Conservation (phyloP, 2,329 filamentous ascomycete species). For the Claviceps monticola region DNA sequence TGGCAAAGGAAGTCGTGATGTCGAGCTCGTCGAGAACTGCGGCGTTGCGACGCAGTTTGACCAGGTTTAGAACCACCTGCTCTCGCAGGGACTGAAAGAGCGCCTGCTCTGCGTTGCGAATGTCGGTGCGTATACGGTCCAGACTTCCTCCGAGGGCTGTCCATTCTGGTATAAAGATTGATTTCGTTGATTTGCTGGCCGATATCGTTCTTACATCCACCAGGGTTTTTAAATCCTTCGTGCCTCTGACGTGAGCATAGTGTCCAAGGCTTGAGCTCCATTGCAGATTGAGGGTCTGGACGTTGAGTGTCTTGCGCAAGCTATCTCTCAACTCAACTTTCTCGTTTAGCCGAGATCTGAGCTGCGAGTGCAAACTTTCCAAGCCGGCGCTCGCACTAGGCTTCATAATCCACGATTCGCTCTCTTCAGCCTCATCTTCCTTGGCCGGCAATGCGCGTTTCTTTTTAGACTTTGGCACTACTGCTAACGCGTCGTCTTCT, state of each 20-base stretch:
- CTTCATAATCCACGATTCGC: slow-evolving; percentile 51
- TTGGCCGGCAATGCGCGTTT: slow-evolving; percentile 33
- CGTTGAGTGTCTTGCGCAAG: slow-evolving; percentile 47
- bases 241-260: slow-evolving; percentile 75
- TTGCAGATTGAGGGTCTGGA: slow-evolving; percentile 58
- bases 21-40: slow-evolving; percentile 89
- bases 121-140: slow-evolving; percentile 63
- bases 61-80: slow-evolving; percentile 64
- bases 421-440: slow-evolving; percentile 47
- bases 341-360: slow-evolving; percentile 45
- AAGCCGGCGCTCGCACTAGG: slow-evolving; percentile 54
- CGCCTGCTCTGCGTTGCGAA: slow-evolving; percentile 70
- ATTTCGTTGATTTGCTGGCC: slow-evolving; percentile 69
- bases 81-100: slow-evolving; percentile 65
- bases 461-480: slow-evolving; percentile 40
- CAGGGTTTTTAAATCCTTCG: slow-evolving; percentile 43
- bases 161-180: slow-evolving; percentile 78
- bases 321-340: slow-evolving; percentile 45
- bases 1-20: slow-evolving; percentile 74
- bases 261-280: slow-evolving; percentile 84
- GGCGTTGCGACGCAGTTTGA: slow-evolving; percentile 79
- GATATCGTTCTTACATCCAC: slow-evolving; percentile 38
- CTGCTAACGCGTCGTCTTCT: slow-evolving; percentile 35
- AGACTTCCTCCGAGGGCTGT: slow-evolving; percentile 64
- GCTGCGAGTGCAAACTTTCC: slow-evolving; percentile 49